A percentile compares a stretch with the other conserved stretches of the same genome.
phyloP scores from a whole-genome alignment of 495 filamentous ascomycete species.

The Neurospora sp. region DNA sequence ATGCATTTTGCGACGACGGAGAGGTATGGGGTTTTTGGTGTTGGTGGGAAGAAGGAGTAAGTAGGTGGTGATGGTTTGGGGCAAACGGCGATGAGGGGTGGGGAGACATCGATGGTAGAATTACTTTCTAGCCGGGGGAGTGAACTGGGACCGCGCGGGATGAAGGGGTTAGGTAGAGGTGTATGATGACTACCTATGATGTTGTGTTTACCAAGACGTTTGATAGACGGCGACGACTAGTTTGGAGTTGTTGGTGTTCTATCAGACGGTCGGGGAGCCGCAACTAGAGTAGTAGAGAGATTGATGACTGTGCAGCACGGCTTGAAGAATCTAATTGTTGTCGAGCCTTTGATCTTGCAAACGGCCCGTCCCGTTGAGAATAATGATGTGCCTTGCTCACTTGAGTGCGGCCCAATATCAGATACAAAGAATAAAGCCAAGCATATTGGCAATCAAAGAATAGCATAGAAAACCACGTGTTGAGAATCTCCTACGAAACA shows the following conservation, averaged over 20 bases:
- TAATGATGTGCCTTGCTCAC: not conserved
- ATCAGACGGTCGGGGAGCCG: not conserved
- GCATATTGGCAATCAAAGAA: not conserved
- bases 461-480: not conserved
- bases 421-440: not conserved
- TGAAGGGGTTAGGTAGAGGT: not conserved
- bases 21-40: constrained; percentile 20
- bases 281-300: not conserved
- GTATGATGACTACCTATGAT: not conserved
- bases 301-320: not conserved
- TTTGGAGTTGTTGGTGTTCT: not conserved
- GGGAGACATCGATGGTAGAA: too few species aligned
- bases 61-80: not conserved
- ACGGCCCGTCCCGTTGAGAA: not conserved
- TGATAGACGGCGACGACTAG: not conserved
- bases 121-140: too few species aligned
- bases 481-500: not conserved
- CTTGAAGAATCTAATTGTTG: not conserved
- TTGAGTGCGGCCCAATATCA: not conserved
- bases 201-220: not conserved
- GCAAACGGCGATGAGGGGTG: too few species aligned
- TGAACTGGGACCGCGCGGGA: too few species aligned
- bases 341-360: not conserved
- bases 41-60: too few species aligned
- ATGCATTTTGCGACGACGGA: constrained; percentile 32